Evolutionary conservation across 495 filamentous ascomycete species (phyloP), one percentile per base, ranked within the genome.

Genomic region (Podospora didyma): DNA sequence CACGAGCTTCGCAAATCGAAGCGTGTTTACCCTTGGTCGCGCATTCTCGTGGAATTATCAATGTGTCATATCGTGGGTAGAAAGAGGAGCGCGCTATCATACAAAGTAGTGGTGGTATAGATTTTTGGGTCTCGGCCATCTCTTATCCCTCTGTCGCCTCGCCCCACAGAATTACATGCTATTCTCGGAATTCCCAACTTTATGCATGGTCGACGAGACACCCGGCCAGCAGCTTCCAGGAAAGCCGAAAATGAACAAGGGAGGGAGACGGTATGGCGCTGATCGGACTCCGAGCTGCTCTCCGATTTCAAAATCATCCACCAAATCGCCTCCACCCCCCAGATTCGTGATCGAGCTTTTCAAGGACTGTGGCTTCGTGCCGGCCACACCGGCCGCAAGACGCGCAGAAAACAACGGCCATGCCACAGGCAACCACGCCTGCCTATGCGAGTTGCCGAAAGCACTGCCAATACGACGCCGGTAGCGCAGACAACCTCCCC

Each of bases 321-420:
- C 24, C 42, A 49, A 49, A 42, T 47, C 21, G 50, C 45, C 48
- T 16, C 5, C 16, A 26, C 39, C 49, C 31, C 14, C 31, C 14
- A 51, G 39, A 47, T 24, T 28, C 49, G 56, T 58, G 42, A 16
- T 7, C 48, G 58, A 53, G 51, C 51, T 39, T 14, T 46, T 56
- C 63, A 49, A 60, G 24, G 62, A 31, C 62, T 60, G 57, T 62
- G 57, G 58, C 51, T 42, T 62, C 60, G 46, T 65, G 39, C 49
- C 42, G 19, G 42, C 52, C 56, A 46, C 47, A 50, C 51, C 46
- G 39, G n/a, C 20, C 22, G 48, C 55, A 57, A 46, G 47, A 51
- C 39, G 31, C 31, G 24, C 31, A 60, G 48, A 59, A 42, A 61
- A 57, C 26, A 31, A 28, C 42, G 7, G 49, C 37, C 17, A 46